Evolutionary conservation across 148 eudicot species (phyloP).

Genomic region (Arbutus unedo): DNA sequence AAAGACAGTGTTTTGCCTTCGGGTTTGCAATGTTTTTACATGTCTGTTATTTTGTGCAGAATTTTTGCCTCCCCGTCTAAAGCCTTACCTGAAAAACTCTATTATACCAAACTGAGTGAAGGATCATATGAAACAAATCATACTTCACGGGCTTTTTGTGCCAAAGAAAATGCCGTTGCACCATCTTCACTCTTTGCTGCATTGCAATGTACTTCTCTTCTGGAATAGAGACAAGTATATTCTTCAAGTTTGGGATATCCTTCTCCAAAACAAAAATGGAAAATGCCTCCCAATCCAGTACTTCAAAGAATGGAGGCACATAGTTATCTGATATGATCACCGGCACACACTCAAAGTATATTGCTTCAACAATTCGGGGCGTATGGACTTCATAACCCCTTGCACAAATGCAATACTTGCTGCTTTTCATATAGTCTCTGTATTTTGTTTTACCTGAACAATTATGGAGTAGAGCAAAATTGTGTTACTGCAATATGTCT

Average conservation of each 20-base stretch:
- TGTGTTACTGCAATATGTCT: no score
- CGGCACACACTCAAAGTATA: slow-evolving; percentile 74
- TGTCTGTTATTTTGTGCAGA: background rate
- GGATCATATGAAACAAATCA: slow-evolving; percentile 81
- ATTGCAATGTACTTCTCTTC: slow-evolving; percentile 57
- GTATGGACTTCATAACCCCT: slow-evolving; percentile 74
- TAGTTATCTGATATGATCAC: slow-evolving; percentile 77
- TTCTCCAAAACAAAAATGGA: slow-evolving; percentile 59
- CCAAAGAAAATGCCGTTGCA: slow-evolving; percentile 69
- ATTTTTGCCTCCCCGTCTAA: background rate
- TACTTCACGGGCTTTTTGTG: slow-evolving; percentile 62
- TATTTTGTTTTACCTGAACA: slow-evolving; percentile 37
- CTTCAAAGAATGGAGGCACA: slow-evolving; percentile 82
- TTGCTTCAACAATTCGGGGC: slow-evolving; percentile 69
- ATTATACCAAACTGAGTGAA: slow-evolving; percentile 82
- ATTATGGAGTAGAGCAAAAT: no score
- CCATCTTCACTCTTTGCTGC: slow-evolving; percentile 53
- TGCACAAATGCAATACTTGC: slow-evolving; percentile 82
- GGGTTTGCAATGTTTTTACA: background rate
- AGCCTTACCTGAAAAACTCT: slow-evolving; percentile 43
- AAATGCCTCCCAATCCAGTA: slow-evolving; percentile 71
- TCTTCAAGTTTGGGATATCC: slow-evolving; percentile 66
- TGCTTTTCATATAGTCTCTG: slow-evolving; percentile 67
- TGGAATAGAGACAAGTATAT: slow-evolving; percentile 59
- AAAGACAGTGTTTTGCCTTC: background rate